Evolutionary conservation across 2,329 filamentous ascomycete species (phyloP).

Genomic region (Rhinocladiella mackenziei): DNA sequence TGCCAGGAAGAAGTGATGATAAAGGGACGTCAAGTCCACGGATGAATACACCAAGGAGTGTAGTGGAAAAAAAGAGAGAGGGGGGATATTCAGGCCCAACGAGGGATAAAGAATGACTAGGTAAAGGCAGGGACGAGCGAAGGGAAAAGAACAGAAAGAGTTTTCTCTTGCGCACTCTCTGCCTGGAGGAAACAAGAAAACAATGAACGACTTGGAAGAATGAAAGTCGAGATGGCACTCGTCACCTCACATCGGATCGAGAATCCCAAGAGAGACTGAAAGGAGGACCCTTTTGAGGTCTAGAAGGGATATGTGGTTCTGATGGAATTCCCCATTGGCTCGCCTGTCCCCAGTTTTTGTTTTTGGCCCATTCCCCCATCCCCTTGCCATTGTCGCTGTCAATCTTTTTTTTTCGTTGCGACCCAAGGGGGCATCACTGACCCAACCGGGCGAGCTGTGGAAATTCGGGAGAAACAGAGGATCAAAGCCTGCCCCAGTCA

Average conservation of each 20-base stretch:
- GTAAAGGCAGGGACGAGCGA: conserved; percentile 16
- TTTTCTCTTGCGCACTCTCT: conserved; percentile 10
- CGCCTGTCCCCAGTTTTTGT: conserved; percentile 1
- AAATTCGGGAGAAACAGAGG: conserved; percentile 23
- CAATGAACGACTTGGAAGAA: conserved; percentile 9
- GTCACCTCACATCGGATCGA: conserved; percentile 2
- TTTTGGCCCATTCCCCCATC: conserved; percentile 6
- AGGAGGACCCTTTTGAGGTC: not conserved
- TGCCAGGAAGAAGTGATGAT: conserved; percentile 9
- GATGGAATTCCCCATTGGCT: conserved; percentile 6
- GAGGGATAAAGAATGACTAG: conserved; percentile 19
- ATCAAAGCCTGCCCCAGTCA: not conserved
- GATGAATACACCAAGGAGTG: conserved; percentile 5
- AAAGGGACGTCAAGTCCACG: conserved; percentile 19
- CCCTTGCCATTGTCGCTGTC: conserved; percentile 9
- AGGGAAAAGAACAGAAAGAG: conserved; percentile 15
- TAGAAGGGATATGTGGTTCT: conserved; percentile 5
- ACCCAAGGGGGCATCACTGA: not conserved
- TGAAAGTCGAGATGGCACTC: conserved; percentile 1
- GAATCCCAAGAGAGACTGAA: not conserved
- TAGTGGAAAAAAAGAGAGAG: conserved; percentile 9
- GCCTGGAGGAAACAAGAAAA: too few species aligned
- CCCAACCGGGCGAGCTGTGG: conserved; percentile 6
- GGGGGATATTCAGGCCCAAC: conserved; percentile 9
- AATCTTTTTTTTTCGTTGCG: not conserved